Evolutionary conservation across 306 rosid species (phyloP).

Genomic region (Ammopiptanthus mongolicus): DNA sequence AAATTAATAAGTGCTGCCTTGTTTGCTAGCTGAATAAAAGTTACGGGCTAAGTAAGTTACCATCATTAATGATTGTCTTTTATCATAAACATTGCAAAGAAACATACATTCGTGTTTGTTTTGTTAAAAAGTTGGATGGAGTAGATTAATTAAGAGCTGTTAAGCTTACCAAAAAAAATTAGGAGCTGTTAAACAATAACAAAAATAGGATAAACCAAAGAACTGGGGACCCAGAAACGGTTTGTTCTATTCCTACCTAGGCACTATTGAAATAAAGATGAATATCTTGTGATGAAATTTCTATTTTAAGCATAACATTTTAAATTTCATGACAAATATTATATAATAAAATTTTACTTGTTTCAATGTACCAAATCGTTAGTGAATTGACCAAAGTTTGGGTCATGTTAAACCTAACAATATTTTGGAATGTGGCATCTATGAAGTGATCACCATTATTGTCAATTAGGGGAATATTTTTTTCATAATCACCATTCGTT

Average conservation of each 20-base stretch:
- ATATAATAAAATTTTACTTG: not conserved
- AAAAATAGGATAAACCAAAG: not conserved
- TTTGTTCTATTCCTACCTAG: not conserved
- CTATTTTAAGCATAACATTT: not conserved
- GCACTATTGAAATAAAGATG: not conserved
- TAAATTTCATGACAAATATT: no score
- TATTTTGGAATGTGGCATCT: no score
- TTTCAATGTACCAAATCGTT: not conserved
- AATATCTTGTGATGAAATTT: not conserved
- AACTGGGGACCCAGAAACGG: not conserved
- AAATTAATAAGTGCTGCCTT: not conserved
- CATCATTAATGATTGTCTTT: slow-evolving; percentile 1
- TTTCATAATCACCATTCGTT: no score
- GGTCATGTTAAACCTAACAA: no score
- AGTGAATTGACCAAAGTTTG: no score
- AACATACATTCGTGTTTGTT: not conserved
- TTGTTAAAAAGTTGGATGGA: not conserved
- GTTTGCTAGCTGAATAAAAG: not conserved
- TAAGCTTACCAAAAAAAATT: no score
- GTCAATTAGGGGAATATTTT: no score
- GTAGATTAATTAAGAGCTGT: not conserved
- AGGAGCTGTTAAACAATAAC: not conserved
- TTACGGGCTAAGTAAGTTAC: not conserved
- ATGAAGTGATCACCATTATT: no score
- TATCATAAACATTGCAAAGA: not conserved